phyloP scores from a whole-genome alignment of 345 rosid genomes.

The Mallotus nudiflorus region DNA sequence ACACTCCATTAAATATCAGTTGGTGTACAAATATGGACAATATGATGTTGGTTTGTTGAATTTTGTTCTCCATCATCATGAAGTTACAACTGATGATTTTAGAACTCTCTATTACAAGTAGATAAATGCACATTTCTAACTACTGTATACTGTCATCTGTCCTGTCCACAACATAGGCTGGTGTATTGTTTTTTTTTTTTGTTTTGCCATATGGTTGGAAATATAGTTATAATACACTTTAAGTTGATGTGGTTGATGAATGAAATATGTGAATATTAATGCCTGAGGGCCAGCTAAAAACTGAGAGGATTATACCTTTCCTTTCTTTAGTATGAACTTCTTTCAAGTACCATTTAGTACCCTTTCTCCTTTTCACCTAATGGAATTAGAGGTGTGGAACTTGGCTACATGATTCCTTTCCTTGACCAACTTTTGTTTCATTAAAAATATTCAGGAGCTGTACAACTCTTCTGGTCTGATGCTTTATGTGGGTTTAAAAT shows the following conservation, averaged over 20 bases:
- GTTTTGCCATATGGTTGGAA: not conserved
- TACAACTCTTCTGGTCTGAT: not conserved
- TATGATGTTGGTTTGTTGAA: not conserved
- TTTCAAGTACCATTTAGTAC: not conserved
- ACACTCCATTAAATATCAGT: not conserved
- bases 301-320: not conserved
- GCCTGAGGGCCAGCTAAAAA: constrained; percentile 3
- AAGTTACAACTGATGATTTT: not conserved
- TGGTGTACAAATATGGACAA: not conserved
- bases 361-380: not conserved
- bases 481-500: not conserved
- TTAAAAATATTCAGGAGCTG: not conserved
- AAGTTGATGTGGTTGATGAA: no score
- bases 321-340: not conserved
- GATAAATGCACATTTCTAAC: not conserved
- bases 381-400: not conserved
- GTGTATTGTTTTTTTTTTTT: not conserved
- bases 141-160: not conserved
- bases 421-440: not conserved
- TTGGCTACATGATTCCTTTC: not conserved
- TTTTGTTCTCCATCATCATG: not conserved
- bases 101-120: not conserved
- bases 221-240: no score
- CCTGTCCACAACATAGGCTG: not conserved
- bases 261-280: no score